Base-by-base conservation (phyloP, 2,329 filamentous ascomycete species). In the Ophiostoma montium region DNA sequence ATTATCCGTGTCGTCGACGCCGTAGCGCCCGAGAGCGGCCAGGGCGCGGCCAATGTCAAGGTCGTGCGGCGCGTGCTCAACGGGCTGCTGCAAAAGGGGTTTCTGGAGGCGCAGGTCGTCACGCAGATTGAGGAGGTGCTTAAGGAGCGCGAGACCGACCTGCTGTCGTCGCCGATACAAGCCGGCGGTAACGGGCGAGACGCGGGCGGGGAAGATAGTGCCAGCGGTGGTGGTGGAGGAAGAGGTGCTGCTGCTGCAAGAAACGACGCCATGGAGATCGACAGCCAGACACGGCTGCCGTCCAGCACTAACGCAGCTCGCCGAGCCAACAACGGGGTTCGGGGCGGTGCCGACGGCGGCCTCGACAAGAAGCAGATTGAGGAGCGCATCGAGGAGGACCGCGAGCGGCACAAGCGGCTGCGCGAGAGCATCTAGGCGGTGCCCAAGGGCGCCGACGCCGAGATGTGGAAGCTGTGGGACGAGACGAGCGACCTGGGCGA, bases 381-480 rank as follows among this genome's bases (percentile, higher is more conserved):
- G 67, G 89, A 96, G 68, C 75, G 92, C 36, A 95, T 98, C 54
- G 94, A 98, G 58, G 94, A 98, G 66, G 92, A 98, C 64, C 74
- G 92, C 3, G 92, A 98, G 64, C 72, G 92, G 39, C 94, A 98
- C 65, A 98, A 98, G 71, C 72, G 90, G 39, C 70, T 90, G 59
- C 71, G 92, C 19, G 92, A 98, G 67, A 88, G 82, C 58, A 94
- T 95, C 54, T 98, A 92, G 92, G 86, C 88, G 0, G 80, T 95
- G 2, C 78, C 78, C 30, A 72, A 75, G 9, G 74, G 77, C 9
- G 71, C 76, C 23, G 76, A 81, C 33, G 67, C 69, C 11, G 90
- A 96, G 65, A 82, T 87, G 66, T 76, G 82, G 54, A 85, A 79
- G 65, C 67, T 94, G 55, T 94, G 85, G 83, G 86, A 92, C 36